Base-by-base conservation (phyloP, 495 filamentous ascomycete genomes). In the Lophiotrema nucula region DNA sequence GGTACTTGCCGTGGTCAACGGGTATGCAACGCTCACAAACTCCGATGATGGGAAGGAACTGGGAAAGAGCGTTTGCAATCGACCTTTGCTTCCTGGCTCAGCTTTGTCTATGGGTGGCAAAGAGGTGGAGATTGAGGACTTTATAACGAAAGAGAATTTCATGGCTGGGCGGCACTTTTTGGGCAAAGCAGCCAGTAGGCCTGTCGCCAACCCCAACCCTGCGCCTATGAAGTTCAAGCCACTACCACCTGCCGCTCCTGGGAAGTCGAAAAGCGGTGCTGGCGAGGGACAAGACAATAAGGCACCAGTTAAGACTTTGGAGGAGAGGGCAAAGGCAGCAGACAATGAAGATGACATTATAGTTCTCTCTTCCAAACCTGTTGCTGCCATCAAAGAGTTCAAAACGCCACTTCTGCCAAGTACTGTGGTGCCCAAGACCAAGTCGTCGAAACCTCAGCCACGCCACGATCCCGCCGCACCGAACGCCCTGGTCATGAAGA, bases 51-150 rank as follows among this genome's bases (percentile, higher is more conserved):
- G 88, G 8, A 82, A 78, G 68, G 83, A 88, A 12, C 80, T 88
- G 77, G 88, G 88, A 16, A 79, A 76, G 43, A 73, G 74, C 10
- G 72, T 79, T 64, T 79, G 77, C 57, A 79, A 78, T 31, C 71
- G 75, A 15, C 73, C 75, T 15, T 72, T 90, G 1, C 76, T 84
- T 21, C 76, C 81, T 3, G 88, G 88, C 1, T 81, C 80, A 12
- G 79, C 77, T 48, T 67, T 91, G 2, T 85, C 80, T 4, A 67
- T 92, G 19, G 79, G 78, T 21, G 87, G 88, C 0, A 90, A 88
- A 66, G 88, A 90, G 38, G 76, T 91, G 24, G 87, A 91, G 65
- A 72, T 92, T 47, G 86, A 91, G 58, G 79, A 79, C 0, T 68
- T 82, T 23, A 81, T 92, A 1, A 68, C 79, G 0, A 86, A 79